Conservation (phyloP, 495 filamentous ascomycete genomes). For the Penicillium soppii region DNA sequence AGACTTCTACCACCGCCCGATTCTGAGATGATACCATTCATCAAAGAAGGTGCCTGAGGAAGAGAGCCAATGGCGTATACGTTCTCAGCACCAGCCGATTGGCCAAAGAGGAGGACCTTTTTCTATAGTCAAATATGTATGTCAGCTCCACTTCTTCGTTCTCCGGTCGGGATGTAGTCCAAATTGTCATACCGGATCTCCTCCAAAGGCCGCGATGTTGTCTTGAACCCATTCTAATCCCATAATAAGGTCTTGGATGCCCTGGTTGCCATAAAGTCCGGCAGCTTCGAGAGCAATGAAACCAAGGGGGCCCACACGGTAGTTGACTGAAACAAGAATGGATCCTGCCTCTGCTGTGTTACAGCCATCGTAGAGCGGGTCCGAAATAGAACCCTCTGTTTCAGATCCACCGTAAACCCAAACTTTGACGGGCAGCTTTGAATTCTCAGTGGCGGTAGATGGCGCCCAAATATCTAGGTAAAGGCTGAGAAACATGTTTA, state of each 20-base stretch:
- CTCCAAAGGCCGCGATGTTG: conserved; percentile 28
- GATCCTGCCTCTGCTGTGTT: conserved; percentile 28
- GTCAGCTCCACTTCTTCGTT: background rate
- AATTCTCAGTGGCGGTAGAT: conserved; percentile 29
- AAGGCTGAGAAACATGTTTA: background rate
- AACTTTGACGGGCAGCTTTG: conserved; percentile 38
- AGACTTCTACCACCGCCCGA: conserved; percentile 13
- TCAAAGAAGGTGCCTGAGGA: conserved; percentile 30
- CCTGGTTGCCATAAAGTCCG: conserved; percentile 22
- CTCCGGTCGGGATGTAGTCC: background rate
- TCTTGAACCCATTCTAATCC: conserved; percentile 28
- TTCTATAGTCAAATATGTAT: conserved; percentile 6
- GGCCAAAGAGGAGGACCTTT: conserved; percentile 34
- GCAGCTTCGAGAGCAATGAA: conserved; percentile 21
- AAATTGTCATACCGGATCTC: conserved; percentile 16
- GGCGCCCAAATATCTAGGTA: conserved; percentile 24
- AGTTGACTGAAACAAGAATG: conserved; percentile 40
- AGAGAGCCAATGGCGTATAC: conserved; percentile 30
- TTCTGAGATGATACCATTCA: conserved; percentile 33
- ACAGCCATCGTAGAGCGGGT: conserved; percentile 39
- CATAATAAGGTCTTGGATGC: conserved; percentile 20
- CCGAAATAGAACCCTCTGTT: conserved; percentile 9
- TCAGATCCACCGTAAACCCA: conserved; percentile 38
- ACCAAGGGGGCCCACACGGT: conserved; percentile 26
- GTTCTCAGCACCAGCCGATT: conserved; percentile 40